These are phyloP conservation scores for Hericium coralloides DNA, from an alignment of 768 basidiomycete species.

Conservation along the genomic window DNA sequence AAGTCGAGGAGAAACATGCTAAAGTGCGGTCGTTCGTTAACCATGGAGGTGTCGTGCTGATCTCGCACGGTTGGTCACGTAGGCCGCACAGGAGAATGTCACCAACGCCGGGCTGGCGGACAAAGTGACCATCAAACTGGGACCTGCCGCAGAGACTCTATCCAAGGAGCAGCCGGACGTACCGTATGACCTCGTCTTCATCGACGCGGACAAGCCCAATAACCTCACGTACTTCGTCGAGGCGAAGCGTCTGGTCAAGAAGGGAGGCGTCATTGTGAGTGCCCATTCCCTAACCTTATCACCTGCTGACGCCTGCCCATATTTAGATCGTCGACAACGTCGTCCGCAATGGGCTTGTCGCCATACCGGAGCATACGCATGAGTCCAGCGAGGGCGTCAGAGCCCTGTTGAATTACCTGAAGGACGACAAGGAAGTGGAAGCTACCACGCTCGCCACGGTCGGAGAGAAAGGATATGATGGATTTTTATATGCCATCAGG, in stretches of 20 bases:
- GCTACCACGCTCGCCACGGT: constrained; percentile 28
- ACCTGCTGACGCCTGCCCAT: neutral
- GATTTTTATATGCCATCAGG: constrained; percentile 20
- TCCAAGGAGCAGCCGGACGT: constrained; percentile 35
- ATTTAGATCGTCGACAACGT: neutral
- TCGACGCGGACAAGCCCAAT: constrained; percentile 60
- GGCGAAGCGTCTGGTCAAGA: constrained; percentile 49
- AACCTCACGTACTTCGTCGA: constrained; percentile 50
- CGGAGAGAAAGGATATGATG: constrained; percentile 25
- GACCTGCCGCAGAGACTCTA: constrained; percentile 43
- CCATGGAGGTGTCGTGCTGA: too few species aligned
- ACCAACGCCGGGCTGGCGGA: constrained; percentile 39
- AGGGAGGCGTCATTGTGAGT: constrained; percentile 54
- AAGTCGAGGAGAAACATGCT: constrained; percentile 37
- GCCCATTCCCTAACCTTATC: neutral
- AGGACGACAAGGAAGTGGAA: constrained; percentile 36
- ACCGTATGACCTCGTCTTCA: constrained; percentile 60
- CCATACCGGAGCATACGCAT: neutral
- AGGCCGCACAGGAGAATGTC: constrained; percentile 27
- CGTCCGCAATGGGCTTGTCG: neutral
- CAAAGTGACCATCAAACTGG: constrained; percentile 42
- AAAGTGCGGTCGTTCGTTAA: constrained; percentile 23
- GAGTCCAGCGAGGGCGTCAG: neutral
- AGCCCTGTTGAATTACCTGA: constrained; percentile 32
- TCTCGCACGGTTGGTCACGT: too few species aligned